Base-by-base conservation (phyloP, 768 basidiomycete species). In the Mycena venus region DNA sequence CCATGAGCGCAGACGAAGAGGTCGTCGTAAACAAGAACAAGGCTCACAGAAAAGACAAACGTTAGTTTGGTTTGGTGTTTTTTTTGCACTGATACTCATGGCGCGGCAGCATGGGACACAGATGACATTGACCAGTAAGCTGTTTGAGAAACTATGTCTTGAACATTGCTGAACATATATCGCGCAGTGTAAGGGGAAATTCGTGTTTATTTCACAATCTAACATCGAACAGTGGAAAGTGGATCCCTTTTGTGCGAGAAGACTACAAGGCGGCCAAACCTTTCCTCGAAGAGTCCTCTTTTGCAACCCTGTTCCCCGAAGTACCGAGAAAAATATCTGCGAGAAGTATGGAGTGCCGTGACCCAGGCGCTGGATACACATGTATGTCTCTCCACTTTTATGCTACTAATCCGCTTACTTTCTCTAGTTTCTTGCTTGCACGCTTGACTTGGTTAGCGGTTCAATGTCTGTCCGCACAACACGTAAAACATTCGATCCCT, bases 261-360 rank as follows among this genome's bases (percentile, higher is more conserved):
- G 95, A 98, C 84, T 96, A 96, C 84, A 93, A 92, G 79, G 92
- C 90, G 17, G 94, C 95, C 0, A 68, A 71, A 19, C 87, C 94
- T 2, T 96, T 99, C 85, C 89, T 92, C 2, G 98, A 99, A 83
- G 98, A 99, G 86, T 98, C 97, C 4, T 98, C 96, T 0, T 99
- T 99, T 79, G 98, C 98, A 12, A 98, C 98, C 1, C 90, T 99
- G 12, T 99, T 99, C 84, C n/a, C 98, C 98, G 15, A 99, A 98
- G 84, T 99, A 99, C 82, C 91, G 98, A 77, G 98, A 99, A 90
- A 96, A 94, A 80, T 99, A 99, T 80, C 86, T 99, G 60, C 91
- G 96, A 53, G 96, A 99, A 83, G 93, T 95, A 61, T 99, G 98
- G 98, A 92, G 94, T 76, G 93, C 93, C 2, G 95, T 98, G 14